These are phyloP conservation scores for Phialophora chinensis DNA, from an alignment of 2,329 filamentous ascomycete genomes.

Conservation along the genomic window DNA sequence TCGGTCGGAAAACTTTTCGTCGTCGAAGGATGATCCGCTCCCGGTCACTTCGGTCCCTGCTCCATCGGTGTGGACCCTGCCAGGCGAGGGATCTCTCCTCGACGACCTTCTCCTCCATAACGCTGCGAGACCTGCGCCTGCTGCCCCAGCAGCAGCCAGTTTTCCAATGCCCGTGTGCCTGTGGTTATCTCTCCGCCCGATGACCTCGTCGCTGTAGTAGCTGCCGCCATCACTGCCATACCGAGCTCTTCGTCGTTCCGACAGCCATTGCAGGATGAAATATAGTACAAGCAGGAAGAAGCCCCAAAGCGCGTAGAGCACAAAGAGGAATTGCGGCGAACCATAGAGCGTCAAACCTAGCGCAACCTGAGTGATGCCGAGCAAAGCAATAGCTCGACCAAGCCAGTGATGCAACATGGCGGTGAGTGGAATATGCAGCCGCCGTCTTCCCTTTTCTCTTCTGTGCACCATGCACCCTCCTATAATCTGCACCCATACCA, in stretches of 20 bases:
- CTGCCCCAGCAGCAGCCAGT: slow-evolving; percentile 61
- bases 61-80: slow-evolving; percentile 52
- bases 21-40: slow-evolving; percentile 62
- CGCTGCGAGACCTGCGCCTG: slow-evolving; percentile 64
- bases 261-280: slow-evolving; percentile 79
- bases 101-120: slow-evolving; percentile 48
- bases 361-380: slow-evolving; percentile 86
- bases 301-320: slow-evolving; percentile 82
- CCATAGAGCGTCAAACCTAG: slow-evolving; percentile 91
- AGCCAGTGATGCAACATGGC: slow-evolving; percentile 84
- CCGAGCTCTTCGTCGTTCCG: slow-evolving; percentile 60
- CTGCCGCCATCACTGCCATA: slow-evolving; percentile 65
- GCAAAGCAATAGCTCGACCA: slow-evolving; percentile 75
- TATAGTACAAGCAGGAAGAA: slow-evolving; percentile 74
- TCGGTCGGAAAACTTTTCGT: slow-evolving; percentile 70
- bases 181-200: slow-evolving; percentile 50
- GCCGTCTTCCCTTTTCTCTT: slow-evolving; percentile 58
- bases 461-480: slow-evolving; percentile 64
- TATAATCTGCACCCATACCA: slow-evolving; percentile 64
- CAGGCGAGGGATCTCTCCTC: slow-evolving; percentile 37
- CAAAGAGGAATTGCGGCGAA: slow-evolving; percentile 81
- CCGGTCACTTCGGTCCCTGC: slow-evolving; percentile 45
- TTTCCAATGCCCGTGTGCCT: slow-evolving; percentile 52
- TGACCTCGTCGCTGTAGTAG: slow-evolving; percentile 60
- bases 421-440: slow-evolving; percentile 62